These are phyloP conservation scores for Auriscalpium orientale DNA, from an alignment of 768 basidiomycete genomes.

Conservation along the genomic window DNA sequence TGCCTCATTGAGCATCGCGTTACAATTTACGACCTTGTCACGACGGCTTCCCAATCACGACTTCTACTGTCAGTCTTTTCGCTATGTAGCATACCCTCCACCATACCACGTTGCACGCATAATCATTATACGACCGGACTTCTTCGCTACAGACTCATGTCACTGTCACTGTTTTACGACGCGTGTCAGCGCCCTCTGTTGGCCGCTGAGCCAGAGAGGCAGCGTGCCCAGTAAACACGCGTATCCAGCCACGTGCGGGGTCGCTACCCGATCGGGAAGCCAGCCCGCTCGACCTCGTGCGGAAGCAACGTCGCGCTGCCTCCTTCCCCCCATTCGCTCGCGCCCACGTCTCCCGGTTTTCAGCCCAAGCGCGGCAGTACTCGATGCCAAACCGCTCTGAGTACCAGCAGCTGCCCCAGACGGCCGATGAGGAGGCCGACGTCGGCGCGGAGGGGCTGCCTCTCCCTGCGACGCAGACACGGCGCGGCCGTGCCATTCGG, in stretches of 20 bases:
- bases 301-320: too few species aligned
- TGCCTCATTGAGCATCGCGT: background rate
- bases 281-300: background rate
- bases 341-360: background rate
- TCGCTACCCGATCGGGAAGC: background rate
- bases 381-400: slow-evolving; percentile 37
- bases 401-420: slow-evolving; percentile 40
- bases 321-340: background rate
- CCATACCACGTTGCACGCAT: background rate
- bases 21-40: background rate
- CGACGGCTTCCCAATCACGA: background rate
- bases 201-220: background rate
- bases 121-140: background rate
- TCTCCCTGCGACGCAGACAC: slow-evolving; percentile 20
- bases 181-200: background rate
- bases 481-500: slow-evolving; percentile 17
- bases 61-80: background rate
- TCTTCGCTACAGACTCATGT: too few species aligned
- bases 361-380: background rate
- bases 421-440: slow-evolving; percentile 32
- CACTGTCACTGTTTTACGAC: too few species aligned
- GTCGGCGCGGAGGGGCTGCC: slow-evolving; percentile 20
- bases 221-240: background rate
- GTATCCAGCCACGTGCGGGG: background rate
- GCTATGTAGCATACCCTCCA: background rate